Percentiles rank a stretch among this genome's conserved stretches.
These are phyloP conservation scores for Cryptococcus jaspeensis DNA, from an alignment of 1,284 basidiomycete genomes.

Conservation along the genomic window DNA sequence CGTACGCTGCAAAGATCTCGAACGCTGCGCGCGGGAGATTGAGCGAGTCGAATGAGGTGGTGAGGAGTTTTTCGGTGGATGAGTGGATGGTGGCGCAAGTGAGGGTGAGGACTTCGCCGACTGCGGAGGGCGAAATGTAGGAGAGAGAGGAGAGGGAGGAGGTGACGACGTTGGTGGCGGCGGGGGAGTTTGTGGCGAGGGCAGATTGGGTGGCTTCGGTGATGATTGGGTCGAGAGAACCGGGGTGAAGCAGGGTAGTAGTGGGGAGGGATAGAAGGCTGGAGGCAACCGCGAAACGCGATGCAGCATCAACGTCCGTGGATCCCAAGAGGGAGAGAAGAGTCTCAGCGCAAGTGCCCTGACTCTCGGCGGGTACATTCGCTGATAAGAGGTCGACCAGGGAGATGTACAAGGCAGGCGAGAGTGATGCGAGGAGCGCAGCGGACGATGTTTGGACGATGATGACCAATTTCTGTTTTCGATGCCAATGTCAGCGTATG, in stretches of 20 bases:
- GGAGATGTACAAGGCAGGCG: slow-evolving; percentile 13
- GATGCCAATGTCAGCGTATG: background rate
- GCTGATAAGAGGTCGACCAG: slow-evolving; percentile 17
- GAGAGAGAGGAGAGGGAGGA: slow-evolving; percentile 4
- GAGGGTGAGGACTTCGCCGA: slow-evolving; percentile 34
- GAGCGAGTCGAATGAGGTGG: slow-evolving; percentile 24
- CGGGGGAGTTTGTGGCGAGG: slow-evolving; percentile 13
- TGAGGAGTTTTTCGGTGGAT: slow-evolving; percentile 49
- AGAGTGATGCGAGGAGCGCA: slow-evolving; percentile 11
- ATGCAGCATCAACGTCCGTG: slow-evolving; percentile 8
- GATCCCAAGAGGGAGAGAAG: slow-evolving; percentile 16
- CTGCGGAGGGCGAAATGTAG: slow-evolving; percentile 27
- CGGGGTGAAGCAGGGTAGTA: slow-evolving; percentile 15
- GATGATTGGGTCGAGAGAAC: slow-evolving; percentile 30
- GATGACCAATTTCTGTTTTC: slow-evolving; percentile 4
- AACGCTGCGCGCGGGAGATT: slow-evolving; percentile 22
- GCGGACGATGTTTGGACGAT: background rate
- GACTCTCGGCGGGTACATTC: slow-evolving; percentile 3
- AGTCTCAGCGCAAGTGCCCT: slow-evolving; percentile 7
- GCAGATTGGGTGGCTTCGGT: slow-evolving; percentile 35
- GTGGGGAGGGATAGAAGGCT: slow-evolving; percentile 5
- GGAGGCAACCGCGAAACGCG: slow-evolving; percentile 24
- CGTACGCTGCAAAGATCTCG: slow-evolving; percentile 37
- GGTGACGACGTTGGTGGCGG: slow-evolving; percentile 14
- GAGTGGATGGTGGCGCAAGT: slow-evolving; percentile 56